phyloP scores from a whole-genome alignment of 2,329 filamentous ascomycete species.

The Apiospora koreana region DNA sequence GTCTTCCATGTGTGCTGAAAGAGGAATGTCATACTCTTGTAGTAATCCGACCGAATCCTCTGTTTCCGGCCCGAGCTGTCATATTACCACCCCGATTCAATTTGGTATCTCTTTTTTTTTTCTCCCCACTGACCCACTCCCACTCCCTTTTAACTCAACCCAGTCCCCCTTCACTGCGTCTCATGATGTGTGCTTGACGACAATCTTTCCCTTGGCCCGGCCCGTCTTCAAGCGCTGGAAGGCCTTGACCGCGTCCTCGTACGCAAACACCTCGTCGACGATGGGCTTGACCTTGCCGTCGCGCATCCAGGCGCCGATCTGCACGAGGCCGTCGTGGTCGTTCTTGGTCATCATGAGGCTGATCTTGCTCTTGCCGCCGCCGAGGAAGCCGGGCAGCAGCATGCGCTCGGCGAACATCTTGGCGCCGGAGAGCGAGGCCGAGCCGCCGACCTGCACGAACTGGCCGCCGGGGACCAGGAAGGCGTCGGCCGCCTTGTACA shows the following conservation, averaged over 20 bases:
- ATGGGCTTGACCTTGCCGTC: conserved; percentile 59
- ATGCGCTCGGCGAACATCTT: conserved; percentile 23
- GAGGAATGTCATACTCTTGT: no score
- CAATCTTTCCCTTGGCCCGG: conserved; percentile 59
- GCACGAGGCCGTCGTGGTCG: conserved; percentile 44
- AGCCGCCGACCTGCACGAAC: conserved; percentile 54
- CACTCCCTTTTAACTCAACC: neutral
- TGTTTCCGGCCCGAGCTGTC: neutral
- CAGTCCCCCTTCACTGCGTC: neutral
- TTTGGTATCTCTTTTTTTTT: neutral
- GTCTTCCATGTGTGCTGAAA: no score
- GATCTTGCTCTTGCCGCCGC: conserved; percentile 43
- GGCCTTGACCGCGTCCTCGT: conserved; percentile 58
- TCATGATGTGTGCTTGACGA: conserved; percentile 33
- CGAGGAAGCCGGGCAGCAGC: conserved; percentile 35
- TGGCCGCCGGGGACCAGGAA: conserved; percentile 50
- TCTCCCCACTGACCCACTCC: no score
- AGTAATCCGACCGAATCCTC: no score
- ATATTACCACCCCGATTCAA: neutral
- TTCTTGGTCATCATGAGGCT: conserved; percentile 37
- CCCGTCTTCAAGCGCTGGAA: conserved; percentile 59
- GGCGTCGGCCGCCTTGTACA: conserved; percentile 54
- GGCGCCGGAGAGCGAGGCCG: conserved; percentile 22
- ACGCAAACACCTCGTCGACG: conserved; percentile 55
- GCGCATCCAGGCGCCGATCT: conserved; percentile 55